Evolutionary conservation across 192 early-diverging fungal species (phyloP), one percentile per base, ranked within the genome.

Genomic region (Rhizoclosmatium globosum): DNA sequence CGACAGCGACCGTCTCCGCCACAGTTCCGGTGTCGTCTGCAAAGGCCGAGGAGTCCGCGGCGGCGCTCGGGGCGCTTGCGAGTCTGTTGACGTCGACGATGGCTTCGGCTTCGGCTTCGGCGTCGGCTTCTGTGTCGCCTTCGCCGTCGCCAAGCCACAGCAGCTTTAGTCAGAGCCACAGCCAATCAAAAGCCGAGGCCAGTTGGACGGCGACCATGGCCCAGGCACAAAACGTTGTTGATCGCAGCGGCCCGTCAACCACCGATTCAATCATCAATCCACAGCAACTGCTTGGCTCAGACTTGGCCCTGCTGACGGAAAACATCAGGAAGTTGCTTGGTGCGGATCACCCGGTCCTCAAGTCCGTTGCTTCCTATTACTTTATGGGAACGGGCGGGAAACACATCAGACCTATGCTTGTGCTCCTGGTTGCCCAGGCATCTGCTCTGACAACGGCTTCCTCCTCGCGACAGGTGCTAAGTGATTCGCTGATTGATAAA

Each of bases 361-460:
- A 94, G 57, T 96, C 94, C 17, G 91, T 99, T 57, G 91, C 90
- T 65, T 91, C 90, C 73, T 96, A 99, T 82, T 99, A 99, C 81
- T 96, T 98, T 78, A 87, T 91, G 21, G 90, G 93, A 13, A 81
- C 85, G 59, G 72, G 72, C 15, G 95, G 95, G 38, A 98, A 99
- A 81, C 94, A 95, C 79, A 91, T 99, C 42, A 91, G 97, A 43
- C 97, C 97, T 7, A 82, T 99, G 58, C 80, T 99, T 47, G 95
- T 99, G 17, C 87, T 98, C 48, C 90, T 99, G 56, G 90, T 97
- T 47, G 91, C 95, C 7, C 91, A 95, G 82, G 97, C 97, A 3
- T 17, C 48, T 6, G 46, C 50, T n/a, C 11, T 66, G 4, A 38
- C 19, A 6, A 21, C 31, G n/a, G 45, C 48, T 13, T 13, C 46